Evolutionary conservation across 2,329 filamentous ascomycete species (phyloP), one percentile per base, ranked within the genome.

Genomic region (Bisporella sp.): DNA sequence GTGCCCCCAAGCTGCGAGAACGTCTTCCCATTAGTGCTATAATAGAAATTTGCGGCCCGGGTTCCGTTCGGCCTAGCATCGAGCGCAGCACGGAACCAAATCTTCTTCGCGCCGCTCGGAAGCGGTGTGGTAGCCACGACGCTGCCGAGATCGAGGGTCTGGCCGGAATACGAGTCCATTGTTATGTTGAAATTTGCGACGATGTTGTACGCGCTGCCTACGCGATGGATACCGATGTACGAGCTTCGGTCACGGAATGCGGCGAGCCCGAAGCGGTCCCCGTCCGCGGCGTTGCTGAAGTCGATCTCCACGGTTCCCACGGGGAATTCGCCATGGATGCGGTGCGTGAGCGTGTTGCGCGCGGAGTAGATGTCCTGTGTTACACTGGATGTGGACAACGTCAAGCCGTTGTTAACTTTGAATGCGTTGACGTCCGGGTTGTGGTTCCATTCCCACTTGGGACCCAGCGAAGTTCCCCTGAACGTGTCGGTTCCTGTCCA

Each of bases 391-490:
- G 77, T 73, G 31, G 62, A 65, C 1, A 82, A 66, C 0, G 66
- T 68, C 3, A 82, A 57, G 1, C 74, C 73, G 32, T 71, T 64
- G 39, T 66, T 59, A 6, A 78, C 65, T 1, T 58, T 62, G 57
- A 65, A 82, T 6, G 70, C 73, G 8, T 61, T 65, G 1, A 63
- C 68, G 50, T 82, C 76, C 0, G 79, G 78, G 59, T 81, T 81
- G 55, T 82, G 79, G 57, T 82, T 82, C 78, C 78, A 82, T 60
- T 82, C 78, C 74, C 75, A 82, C 2, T 71, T 65, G 0, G 69
- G 68, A 5, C 67, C 62, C 0, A 63, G 57, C 0, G 63, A 54
- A 0, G 64, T 58, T 0, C 72, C 73, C 0, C 54, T 46, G 54
- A 81, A 54, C 5, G 46, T 28, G 46, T 47, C 46, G 6, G n/a